Evolutionary conservation across 2,329 filamentous ascomycete genomes (phyloP).

Genomic region (Sclerotinia nivalis): DNA sequence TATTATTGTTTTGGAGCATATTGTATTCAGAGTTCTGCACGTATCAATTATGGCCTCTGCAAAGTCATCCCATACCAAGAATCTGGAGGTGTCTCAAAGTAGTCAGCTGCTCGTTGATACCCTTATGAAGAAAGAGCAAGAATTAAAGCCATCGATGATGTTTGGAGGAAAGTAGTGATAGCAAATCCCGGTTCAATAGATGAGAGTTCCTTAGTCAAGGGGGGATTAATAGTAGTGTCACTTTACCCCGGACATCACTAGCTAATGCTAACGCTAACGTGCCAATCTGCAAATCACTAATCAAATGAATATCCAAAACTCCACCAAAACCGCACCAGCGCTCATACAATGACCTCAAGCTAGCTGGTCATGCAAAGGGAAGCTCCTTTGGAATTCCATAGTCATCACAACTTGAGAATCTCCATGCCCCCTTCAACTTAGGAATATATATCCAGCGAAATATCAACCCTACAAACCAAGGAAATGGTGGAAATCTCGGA

Average conservation of each 20-base stretch:
- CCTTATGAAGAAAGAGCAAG: no score
- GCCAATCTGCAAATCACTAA: background rate
- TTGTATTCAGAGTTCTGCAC: no score
- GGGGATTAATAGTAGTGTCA: background rate
- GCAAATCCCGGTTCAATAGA: background rate
- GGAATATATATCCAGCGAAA: constrained; percentile 43
- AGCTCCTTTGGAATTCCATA: constrained; percentile 42
- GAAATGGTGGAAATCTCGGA: constrained; percentile 36
- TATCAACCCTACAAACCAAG: constrained; percentile 38
- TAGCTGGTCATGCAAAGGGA: constrained; percentile 41
- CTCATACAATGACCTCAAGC: background rate
- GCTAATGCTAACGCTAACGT: no score
- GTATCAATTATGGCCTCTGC: no score
- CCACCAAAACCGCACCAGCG: background rate
- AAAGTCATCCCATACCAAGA: no score
- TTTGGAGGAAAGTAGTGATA: background rate
- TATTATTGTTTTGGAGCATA: no score
- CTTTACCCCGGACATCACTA: background rate
- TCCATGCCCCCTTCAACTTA: constrained; percentile 43
- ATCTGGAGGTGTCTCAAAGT: no score
- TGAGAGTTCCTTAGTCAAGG: background rate
- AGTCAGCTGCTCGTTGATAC: no score
- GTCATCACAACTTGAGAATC: constrained; percentile 42
- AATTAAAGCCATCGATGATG: background rate
- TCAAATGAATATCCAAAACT: background rate